Base-by-base conservation (phyloP, 1,284 basidiomycete species). In the Puccinia coronata region DNA sequence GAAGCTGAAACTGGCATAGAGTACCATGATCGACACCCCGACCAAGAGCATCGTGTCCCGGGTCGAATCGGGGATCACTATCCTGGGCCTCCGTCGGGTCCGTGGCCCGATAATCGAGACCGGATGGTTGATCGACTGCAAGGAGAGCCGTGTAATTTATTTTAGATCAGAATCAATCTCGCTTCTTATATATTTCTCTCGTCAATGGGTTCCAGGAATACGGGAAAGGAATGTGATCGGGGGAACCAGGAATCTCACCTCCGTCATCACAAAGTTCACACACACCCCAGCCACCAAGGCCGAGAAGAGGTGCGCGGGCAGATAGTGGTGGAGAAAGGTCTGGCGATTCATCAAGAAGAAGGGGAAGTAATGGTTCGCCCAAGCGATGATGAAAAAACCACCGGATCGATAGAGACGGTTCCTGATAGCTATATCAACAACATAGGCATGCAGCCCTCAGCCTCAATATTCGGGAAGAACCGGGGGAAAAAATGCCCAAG, bases 311-410 rank as follows among this genome's bases (percentile, higher is more conserved):
- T 88, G 87, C 23, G 87, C 87, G 6, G 96, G 96, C 11, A 99
- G 91, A 86, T 99, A 99, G 87, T 99, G 96, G 86, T 99, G 96
- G 55, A 99, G 89, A 89, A 98, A 98, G 47, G 96, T 89, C 86
- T 99, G 97, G 77, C 97, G 93, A 85, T 90, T 92, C 95, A 99
- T 98, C 49, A 98, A 89, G 91, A 93, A 99, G 90, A 99, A 99
- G 16, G 97, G 97, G 85, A 94, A 88, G 88, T 98, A 99, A 87
- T 99, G 97, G 83, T 93, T 93, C 9, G 90, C 92, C 97, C 97
- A 99, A 14, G 96, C 91, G 53, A 95, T 88, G 74, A 95, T 87
- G 90, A 99, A 98, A 89, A 98, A 98, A 49, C 96, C 95, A 31
- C 93, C 91, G 76, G 95, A 95, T 87, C 98, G 96, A 91, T 95